phyloP scores from a whole-genome alignment of 768 basidiomycete species.

The Dioszegia aurantiaca region DNA sequence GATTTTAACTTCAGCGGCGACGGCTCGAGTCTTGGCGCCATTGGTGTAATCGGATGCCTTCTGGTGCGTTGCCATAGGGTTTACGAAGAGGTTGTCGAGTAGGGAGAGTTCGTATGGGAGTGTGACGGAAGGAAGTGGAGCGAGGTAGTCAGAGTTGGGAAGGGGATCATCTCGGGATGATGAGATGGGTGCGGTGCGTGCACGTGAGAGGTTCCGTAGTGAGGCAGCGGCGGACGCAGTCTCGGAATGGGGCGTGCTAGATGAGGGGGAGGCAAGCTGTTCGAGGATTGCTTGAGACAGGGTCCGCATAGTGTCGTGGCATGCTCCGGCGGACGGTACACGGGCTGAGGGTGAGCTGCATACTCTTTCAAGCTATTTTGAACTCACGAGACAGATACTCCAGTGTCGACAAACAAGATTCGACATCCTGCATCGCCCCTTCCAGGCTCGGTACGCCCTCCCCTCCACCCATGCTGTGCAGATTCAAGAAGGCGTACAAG shows the following conservation, averaged over 20 bases:
- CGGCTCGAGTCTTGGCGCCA: constrained; percentile 23
- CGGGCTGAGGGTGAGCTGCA: constrained; percentile 25
- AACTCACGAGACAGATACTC: constrained; percentile 52
- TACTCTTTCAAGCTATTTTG: neutral
- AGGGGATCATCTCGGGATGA: constrained; percentile 46
- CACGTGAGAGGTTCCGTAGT: constrained; percentile 22
- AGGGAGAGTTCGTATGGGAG: constrained; percentile 51
- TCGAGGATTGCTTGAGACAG: constrained; percentile 35
- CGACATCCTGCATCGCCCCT: constrained; percentile 51
- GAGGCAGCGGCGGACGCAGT: constrained; percentile 15
- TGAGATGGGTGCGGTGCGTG: constrained; percentile 36
- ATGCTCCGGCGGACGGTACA: constrained; percentile 34
- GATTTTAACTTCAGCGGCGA: constrained; percentile 7
- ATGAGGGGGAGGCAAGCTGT: constrained; percentile 24
- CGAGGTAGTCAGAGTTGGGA: constrained; percentile 42
- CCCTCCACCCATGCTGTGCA: constrained; percentile 50
- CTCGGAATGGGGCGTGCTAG: constrained; percentile 3
- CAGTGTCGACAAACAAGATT: constrained; percentile 49
- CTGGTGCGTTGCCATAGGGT: constrained; percentile 50
- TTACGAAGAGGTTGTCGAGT: constrained; percentile 52
- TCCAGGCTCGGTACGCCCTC: constrained; percentile 46
- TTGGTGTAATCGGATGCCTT: constrained; percentile 51
- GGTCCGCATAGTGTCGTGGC: constrained; percentile 36
- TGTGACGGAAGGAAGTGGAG: constrained; percentile 42
- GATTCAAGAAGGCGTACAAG: constrained; percentile 53